Base-by-base conservation (phyloP, 371 early-diverging fungal genomes). In the Chytridium lagenaria region DNA sequence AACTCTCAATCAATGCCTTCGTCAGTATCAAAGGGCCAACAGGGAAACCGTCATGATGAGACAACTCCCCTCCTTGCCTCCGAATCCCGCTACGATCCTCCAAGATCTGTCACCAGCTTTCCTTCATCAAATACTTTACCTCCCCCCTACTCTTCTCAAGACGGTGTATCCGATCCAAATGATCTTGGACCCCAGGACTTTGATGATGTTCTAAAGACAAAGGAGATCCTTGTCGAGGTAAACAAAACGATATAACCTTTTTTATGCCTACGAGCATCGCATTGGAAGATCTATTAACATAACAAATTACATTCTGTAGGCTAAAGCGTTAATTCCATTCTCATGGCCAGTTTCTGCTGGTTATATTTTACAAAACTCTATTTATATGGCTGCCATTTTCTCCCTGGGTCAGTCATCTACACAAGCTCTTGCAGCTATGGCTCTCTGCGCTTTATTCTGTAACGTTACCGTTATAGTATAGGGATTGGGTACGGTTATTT, bases 391-490 rank as follows among this genome's bases (percentile, higher is more conserved):
- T 2, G 69, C 73, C 40, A 66, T 66, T 22, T n/a, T 77, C 59
- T 52, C 67, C 38, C 50, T 76, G 7, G 71, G 83, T 40, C 81
- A 81, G 67, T 50, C 86, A 69, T 88, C 90, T 44, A 84, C 90
- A 0, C 86, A 85, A 65, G 93, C 94, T 83, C 82, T 95, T 38
- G 94, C 92, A 0, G 92, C 93, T 0, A 59, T 89, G 3, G 89
- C 94, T 16, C 81, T 95, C 22, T 88, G 92, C 0, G 86, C 89
- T 61, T 92, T 94, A 92, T 91, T 91, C 75, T 91, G 91, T 28
- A 91, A 91, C 49, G 93, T 95, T 3, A 90, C 94, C 16, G 94
- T 31, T 91, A 89, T 86, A 91, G 92, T 12, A 80, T 94, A 44
- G 89, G 91, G 10, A 88, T 91, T 37, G 94, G 38, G 44, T 44